Evolutionary conservation across 306 rosid species (phyloP), one percentile per base, ranked within the genome.

Genomic region (Vigna mungo): DNA sequence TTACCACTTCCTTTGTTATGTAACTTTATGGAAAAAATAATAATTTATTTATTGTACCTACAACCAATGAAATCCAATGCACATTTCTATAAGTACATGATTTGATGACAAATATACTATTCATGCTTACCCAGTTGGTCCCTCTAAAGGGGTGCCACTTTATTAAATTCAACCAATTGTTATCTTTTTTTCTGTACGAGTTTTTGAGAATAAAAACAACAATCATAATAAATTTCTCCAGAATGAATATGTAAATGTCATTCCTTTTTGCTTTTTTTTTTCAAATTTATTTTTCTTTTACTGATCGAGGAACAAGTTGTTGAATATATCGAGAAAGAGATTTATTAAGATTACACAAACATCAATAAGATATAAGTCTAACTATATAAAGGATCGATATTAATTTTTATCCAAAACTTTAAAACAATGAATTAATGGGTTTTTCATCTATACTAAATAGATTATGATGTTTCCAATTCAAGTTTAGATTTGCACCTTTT

Each of bases 201-300:
- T 74, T 86, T 80, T 76, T 30, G 41, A 75, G 68, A 48, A 44
- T 44, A 18, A 27, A 65, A 82, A 68, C 58, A 63, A 78, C 55
- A 81, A 85, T 78, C 79, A 72, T 72, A 10, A 85, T 64, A 68
- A 68, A 23, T 78, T 43, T 76, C 43, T 27, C 51, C 70, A 47
- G 17, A 48, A 61, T 75, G 52, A 61, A 63, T 36, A 53, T 15
- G 30, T 8, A 11, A 74, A 74, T 36, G 60, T 59, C 14, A 43
- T 43, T 20, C 46, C 55, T 23, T 41, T 21, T 64, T 47, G 18
- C 1, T 64, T 51, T 9, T 43, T 51, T 63, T 51, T 9, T 43
- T 64, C 14, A 41, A 41, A 43, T 77, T 55, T 56, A 46, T 51
- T 53, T 13, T 52, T 37, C 47, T 25, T 74, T 46, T 15, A 70